These are phyloP conservation scores for Colletotrichum tamarilloi DNA, from an alignment of 2,329 filamentous ascomycete species.

Conservation along the genomic window DNA sequence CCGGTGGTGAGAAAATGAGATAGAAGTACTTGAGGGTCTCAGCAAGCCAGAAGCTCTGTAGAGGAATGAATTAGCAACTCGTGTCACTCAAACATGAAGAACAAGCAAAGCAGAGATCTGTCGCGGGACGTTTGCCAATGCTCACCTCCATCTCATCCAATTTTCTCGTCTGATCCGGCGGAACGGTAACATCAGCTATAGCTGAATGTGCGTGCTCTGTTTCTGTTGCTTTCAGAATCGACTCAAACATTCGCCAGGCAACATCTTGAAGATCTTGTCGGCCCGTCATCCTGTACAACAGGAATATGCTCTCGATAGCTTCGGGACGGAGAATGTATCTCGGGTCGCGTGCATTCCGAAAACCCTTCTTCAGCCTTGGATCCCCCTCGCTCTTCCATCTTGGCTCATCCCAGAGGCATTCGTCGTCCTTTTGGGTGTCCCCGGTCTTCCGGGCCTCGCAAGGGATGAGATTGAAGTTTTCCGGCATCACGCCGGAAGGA, in stretches of 20 bases:
- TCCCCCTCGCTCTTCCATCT: conserved; percentile 38
- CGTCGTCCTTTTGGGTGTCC: conserved; percentile 43
- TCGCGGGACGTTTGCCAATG: conserved; percentile 11
- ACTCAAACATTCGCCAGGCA: conserved; percentile 64
- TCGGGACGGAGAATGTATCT: conserved; percentile 63
- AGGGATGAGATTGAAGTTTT: conserved; percentile 54
- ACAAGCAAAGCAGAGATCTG: conserved; percentile 35
- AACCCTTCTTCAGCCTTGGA: conserved; percentile 61
- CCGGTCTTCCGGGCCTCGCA: conserved; percentile 42
- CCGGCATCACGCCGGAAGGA: conserved; percentile 63
- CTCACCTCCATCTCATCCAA: conserved; percentile 52
- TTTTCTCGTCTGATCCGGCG: conserved; percentile 54
- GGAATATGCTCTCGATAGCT: conserved; percentile 65
- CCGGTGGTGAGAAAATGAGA: conserved; percentile 73
- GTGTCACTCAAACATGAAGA: conserved; percentile 15
- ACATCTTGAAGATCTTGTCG: conserved; percentile 58
- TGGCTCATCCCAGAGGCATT: conserved; percentile 58
- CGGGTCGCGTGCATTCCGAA: conserved; percentile 65
- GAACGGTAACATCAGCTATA: conserved; percentile 60
- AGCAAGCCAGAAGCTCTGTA: conserved; percentile 75
- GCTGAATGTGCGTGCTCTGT: conserved; percentile 61
- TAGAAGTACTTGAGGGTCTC: conserved; percentile 84
- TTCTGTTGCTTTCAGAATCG: conserved; percentile 56
- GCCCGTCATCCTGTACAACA: conserved; percentile 65
- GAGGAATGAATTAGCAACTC: neutral